A percentile compares a stretch with the other conserved stretches of the same genome.
Evolutionary conservation across 768 basidiomycete genomes (phyloP).

Genomic region (Dentipellis sp.): DNA sequence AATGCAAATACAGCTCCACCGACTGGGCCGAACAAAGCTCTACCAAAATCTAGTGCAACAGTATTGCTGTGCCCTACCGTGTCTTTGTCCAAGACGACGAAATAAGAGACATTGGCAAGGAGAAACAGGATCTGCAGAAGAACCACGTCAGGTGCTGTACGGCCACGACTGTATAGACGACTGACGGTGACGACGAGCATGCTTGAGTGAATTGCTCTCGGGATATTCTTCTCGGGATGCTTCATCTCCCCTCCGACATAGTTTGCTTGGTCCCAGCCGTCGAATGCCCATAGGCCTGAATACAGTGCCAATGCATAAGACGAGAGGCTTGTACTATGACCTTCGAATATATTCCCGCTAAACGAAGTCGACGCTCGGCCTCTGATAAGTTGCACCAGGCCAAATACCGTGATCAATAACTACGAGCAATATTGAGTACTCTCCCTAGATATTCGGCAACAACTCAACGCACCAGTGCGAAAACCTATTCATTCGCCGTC

Average conservation of each 20-base stretch:
- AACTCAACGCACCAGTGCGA: constrained; percentile 45
- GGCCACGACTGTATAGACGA: constrained; percentile 3
- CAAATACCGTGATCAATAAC: constrained; percentile 69
- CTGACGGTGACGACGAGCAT: constrained; percentile 75
- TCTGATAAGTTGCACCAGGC: constrained; percentile 65
- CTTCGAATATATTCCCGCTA: constrained; percentile 56
- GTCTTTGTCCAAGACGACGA: constrained; percentile 81
- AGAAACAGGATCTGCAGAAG: constrained; percentile 58
- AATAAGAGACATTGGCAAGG: constrained; percentile 82
- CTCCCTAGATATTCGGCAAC: not conserved
- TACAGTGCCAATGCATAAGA: constrained; percentile 91
- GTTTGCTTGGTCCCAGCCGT: constrained; percentile 93
- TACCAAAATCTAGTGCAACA: constrained; percentile 88
- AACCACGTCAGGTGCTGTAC: constrained; percentile 5
- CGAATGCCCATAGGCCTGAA: constrained; percentile 92
- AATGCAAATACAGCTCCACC: constrained; percentile 84
- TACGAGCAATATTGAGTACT: constrained; percentile 21
- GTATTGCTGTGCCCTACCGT: constrained; percentile 77
- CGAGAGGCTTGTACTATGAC: constrained; percentile 70
- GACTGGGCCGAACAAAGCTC: constrained; percentile 74
- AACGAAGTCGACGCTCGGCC: constrained; percentile 67
- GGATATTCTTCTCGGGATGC: constrained; percentile 78
- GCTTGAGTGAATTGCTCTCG: constrained; percentile 82
- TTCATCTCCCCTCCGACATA: constrained; percentile 87
- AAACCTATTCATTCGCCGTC: constrained; percentile 32